Conservation (phyloP, 345 rosid genomes). For the Boechera retrofracta region DNA sequence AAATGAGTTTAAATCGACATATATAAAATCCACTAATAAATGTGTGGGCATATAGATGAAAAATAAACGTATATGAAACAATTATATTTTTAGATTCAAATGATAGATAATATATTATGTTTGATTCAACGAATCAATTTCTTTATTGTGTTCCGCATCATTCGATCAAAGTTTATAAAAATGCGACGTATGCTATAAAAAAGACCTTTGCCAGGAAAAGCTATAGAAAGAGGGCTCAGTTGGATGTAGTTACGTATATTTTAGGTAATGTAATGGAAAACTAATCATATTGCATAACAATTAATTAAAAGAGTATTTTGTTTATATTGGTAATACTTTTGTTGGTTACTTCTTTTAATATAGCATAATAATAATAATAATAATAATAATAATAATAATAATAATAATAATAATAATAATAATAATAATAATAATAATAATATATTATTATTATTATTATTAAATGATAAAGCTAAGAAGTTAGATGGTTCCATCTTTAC, state of each 20-base stretch:
- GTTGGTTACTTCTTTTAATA: neutral
- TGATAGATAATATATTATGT: neutral
- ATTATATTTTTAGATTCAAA: neutral
- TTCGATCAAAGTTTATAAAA: constrained; percentile 19
- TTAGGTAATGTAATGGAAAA: constrained; percentile 19
- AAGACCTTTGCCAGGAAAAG: constrained; percentile 29
- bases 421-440: neutral
- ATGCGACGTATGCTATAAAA: constrained; percentile 1
- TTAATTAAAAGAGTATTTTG: neutral
- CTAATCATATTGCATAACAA: constrained; percentile 17
- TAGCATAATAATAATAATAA: neutral
- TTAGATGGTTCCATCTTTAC: constrained; percentile 43
- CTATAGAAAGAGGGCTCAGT: neutral
- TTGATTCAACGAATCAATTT: neutral
- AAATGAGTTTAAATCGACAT: neutral
- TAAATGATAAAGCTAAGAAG: constrained; percentile 5
- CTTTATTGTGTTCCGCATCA: neutral
- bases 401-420: neutral
- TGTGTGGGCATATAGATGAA: neutral
- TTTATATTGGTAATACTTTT: neutral
- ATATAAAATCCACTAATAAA: neutral
- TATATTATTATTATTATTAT: neutral
- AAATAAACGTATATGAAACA: neutral
- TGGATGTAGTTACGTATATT: constrained; percentile 35
- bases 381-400: neutral